Evolutionary conservation across 2,329 filamentous ascomycete genomes (phyloP), one percentile per base, ranked within the genome.

Genomic region (Cercospora sojina): DNA sequence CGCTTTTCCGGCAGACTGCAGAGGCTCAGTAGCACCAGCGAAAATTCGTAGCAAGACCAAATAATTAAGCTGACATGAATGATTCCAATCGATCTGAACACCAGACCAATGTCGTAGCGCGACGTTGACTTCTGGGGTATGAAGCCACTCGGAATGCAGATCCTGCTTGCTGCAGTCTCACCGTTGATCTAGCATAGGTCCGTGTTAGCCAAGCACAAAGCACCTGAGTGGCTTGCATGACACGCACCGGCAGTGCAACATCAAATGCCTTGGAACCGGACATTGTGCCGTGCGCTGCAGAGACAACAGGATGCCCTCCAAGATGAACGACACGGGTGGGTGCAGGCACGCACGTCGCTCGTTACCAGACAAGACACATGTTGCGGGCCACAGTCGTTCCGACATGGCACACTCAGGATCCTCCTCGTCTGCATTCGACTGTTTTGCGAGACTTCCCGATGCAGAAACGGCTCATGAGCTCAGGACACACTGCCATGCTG

Each of bases 1-100:
- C 67, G 69, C 43, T 70, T 71, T 47, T 65, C 64, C 5, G 57
- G 66, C 32, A 65, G 67, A 29, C 38, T 49, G 25, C 58, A 51
- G n/a, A 64, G 69, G 27, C 60, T 67, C 20, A 56, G 49, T 43
- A 59, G 61, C 51, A 38, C 65, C 60, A 64, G 68, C 35, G 69
- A 64, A 18, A 60, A 60, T 64, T 66, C 51, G 29, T 64, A 64
- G 65, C 12, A 20, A 32, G 31, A 23, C 9, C 13, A 53, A n/a
- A n/a, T 43, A 27, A 43, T 55, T 20, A 62, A 31, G 16, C 13
- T 18, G 10, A 31, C 51, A 31, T 10, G 3, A 27, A 16, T 32
- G 18, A 62, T 41, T 13, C 23, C 58, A 60, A 29, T 27, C 10
- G 23, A n/a, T n/a, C 12, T 13, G 10, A 23, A 49, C 43, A 49